Conservation (phyloP, 305 asterid genomes). For the Rubia peregrina region DNA sequence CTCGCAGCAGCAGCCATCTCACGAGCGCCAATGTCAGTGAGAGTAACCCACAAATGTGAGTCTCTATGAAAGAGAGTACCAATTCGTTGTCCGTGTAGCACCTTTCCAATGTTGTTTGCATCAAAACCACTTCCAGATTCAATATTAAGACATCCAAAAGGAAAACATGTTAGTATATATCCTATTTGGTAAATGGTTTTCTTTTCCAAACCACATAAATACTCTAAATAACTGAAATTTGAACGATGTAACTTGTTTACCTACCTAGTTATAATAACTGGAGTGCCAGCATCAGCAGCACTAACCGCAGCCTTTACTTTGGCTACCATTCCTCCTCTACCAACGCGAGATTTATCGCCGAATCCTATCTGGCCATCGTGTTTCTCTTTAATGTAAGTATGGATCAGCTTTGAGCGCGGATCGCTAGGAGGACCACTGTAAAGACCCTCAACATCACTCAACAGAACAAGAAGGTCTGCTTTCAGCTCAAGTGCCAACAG, state of each 20-base stretch:
- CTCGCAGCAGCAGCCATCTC: constrained; percentile 66
- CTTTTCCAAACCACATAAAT: not conserved
- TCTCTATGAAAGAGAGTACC: constrained; percentile 64
- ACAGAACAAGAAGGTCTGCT: constrained; percentile 55
- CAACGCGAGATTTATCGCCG: constrained; percentile 66
- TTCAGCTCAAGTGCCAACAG: constrained; percentile 56
- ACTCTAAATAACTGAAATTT: not conserved
- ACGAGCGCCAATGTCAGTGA: constrained; percentile 38
- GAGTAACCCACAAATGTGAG: constrained; percentile 40
- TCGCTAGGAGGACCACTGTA: constrained; percentile 62
- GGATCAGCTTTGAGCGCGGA: constrained; percentile 45
- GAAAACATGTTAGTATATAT: constrained; percentile 5
- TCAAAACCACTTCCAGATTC: constrained; percentile 45
- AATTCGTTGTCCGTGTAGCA: constrained; percentile 40
- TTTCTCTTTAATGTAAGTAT: constrained; percentile 44
- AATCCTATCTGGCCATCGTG: constrained; percentile 42
- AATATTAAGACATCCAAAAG: constrained; percentile 7
- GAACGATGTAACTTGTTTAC: constrained; percentile 19
- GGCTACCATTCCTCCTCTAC: constrained; percentile 71
- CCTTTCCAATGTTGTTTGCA: constrained; percentile 40
- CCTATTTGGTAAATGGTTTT: not conserved
- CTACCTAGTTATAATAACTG: constrained; percentile 65
- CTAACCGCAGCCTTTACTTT: constrained; percentile 57
- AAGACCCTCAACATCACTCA: constrained; percentile 72
- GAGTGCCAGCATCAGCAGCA: constrained; percentile 55